These are phyloP conservation scores for Aspergillus saccharolyticus DNA, from an alignment of 495 filamentous ascomycete genomes.

Conservation along the genomic window DNA sequence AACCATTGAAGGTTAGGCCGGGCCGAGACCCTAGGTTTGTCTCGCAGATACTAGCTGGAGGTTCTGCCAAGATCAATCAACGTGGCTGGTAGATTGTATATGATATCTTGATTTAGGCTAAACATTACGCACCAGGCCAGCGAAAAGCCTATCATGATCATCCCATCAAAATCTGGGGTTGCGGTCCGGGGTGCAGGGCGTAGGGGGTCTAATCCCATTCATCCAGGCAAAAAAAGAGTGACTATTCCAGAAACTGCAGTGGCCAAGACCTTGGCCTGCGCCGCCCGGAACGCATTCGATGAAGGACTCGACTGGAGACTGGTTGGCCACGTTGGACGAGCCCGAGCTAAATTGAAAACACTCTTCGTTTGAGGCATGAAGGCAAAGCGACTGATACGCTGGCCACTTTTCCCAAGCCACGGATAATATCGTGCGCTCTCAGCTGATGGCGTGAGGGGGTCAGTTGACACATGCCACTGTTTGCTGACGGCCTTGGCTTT, in stretches of 20 bases:
- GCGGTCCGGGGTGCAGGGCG: conserved; percentile 8
- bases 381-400: neutral
- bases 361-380: neutral
- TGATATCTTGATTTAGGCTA: neutral
- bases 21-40: neutral
- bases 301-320: neutral
- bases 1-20: neutral
- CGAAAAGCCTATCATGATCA: neutral
- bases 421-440: neutral
- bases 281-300: conserved; percentile 4
- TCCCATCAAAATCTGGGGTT: conserved; percentile 4
- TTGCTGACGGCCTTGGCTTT: neutral
- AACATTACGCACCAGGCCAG: neutral
- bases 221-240: conserved; percentile 3
- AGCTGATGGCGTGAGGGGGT: neutral
- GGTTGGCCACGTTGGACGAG: neutral
- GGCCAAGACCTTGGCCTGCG: conserved; percentile 14
- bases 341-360: neutral
- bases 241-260: conserved; percentile 3
- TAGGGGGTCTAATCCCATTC: conserved; percentile 7
- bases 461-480: neutral
- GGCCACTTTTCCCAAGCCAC: neutral
- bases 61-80: neutral
- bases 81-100: neutral
- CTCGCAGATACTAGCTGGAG: neutral